Conservation (phyloP, 768 basidiomycete species). For the Suillus cothurnatus region DNA sequence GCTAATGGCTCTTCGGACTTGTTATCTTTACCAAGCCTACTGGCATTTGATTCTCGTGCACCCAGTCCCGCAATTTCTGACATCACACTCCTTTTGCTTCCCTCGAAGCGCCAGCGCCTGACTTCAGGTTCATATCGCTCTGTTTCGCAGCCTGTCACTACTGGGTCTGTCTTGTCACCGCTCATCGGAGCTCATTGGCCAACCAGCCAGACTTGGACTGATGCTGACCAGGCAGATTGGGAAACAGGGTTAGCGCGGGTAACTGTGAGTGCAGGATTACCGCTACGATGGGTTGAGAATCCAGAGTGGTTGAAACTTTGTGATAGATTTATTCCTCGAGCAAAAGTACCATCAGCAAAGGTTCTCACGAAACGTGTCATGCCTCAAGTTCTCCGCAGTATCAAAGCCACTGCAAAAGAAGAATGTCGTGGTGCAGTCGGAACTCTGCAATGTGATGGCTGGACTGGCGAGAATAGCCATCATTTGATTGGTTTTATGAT, state of each 20-base stretch:
- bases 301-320: constrained; percentile 34
- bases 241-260: constrained; percentile 21
- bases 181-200: neutral
- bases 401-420: constrained; percentile 2
- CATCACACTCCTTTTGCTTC: neutral
- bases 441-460: constrained; percentile 39
- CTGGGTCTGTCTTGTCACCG: neutral
- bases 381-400: constrained; percentile 12
- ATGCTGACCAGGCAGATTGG: constrained; percentile 3
- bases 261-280: constrained; percentile 36
- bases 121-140: constrained; percentile 1
- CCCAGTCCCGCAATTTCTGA: constrained; percentile 6
- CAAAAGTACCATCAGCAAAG: constrained; percentile 25
- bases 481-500: constrained; percentile 40
- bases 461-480: constrained; percentile 35
- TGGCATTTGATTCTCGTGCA: neutral
- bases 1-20: neutral
- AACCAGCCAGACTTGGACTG: constrained; percentile 1
- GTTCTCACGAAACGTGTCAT: constrained; percentile 27
- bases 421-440: constrained; percentile 17
- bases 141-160: neutral
- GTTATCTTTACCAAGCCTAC: neutral
- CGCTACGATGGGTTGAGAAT: constrained; percentile 42
- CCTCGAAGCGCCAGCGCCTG: neutral
- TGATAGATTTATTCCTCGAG: constrained; percentile 33